phyloP scores from a whole-genome alignment of 805 yeast species.

The Metschnikowia colocasiae region DNA sequence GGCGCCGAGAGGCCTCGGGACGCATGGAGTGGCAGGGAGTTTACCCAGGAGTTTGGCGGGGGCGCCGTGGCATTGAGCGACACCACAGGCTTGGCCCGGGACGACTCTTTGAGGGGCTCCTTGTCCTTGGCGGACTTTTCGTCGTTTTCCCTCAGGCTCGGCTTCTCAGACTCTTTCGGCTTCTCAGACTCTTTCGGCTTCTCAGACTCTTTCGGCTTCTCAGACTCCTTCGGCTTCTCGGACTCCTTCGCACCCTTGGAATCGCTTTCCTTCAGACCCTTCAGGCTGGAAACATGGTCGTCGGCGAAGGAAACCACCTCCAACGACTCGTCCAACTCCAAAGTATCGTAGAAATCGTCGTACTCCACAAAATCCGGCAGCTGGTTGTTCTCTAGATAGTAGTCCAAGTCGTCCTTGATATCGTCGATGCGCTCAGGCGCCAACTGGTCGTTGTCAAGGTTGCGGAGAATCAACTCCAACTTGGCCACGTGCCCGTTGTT shows the following conservation, averaged over 20 bases:
- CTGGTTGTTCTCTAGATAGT: slow-evolving; percentile 90
- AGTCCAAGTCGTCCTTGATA: slow-evolving; percentile 83
- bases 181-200: neutral
- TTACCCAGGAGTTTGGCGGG: neutral
- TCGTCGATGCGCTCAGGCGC: slow-evolving; percentile 73
- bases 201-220: neutral
- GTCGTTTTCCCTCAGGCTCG: neutral
- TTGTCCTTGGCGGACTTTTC: neutral
- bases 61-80: neutral
- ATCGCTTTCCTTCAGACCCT: neutral
- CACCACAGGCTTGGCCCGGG: neutral
- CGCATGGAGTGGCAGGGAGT: neutral
- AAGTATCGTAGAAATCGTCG: slow-evolving; percentile 85
- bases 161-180: neutral
- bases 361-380: slow-evolving; percentile 92
- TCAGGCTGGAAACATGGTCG: neutral
- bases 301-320: slow-evolving; percentile 6
- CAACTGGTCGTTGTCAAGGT: slow-evolving; percentile 68
- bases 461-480: slow-evolving; percentile 72
- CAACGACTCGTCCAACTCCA: slow-evolving; percentile 56
- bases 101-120: neutral
- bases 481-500: slow-evolving; percentile 75
- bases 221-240: neutral
- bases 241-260: too few relatives aligned
- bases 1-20: neutral